phyloP scores from a whole-genome alignment of 768 basidiomycete species.

The Russula vinacea region DNA sequence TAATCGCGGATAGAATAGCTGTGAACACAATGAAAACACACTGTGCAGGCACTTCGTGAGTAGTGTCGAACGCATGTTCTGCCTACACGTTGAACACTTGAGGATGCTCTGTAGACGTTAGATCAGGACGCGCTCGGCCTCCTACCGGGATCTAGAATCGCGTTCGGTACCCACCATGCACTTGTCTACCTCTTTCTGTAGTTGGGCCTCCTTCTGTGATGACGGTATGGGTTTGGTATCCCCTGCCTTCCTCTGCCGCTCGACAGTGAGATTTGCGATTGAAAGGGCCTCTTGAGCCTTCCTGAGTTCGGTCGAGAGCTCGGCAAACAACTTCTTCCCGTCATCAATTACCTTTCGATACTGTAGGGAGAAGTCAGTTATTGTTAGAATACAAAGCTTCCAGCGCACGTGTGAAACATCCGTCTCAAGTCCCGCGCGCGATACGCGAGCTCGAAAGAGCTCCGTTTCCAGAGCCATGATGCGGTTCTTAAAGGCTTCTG shows the following conservation, averaged over 20 bases:
- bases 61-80: slow-evolving; percentile 71
- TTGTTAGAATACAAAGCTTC: neutral
- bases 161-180: slow-evolving; percentile 50
- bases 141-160: neutral
- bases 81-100: slow-evolving; percentile 84
- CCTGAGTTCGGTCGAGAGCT: slow-evolving; percentile 10
- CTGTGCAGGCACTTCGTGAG: slow-evolving; percentile 91
- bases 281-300: slow-evolving; percentile 8
- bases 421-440: slow-evolving; percentile 4
- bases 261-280: slow-evolving; percentile 15
- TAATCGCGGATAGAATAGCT: slow-evolving; percentile 1
- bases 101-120: slow-evolving; percentile 59
- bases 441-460: slow-evolving; percentile 14
- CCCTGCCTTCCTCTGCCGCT: slow-evolving; percentile 47
- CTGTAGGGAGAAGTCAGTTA: slow-evolving; percentile 4
- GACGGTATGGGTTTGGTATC: slow-evolving; percentile 33
- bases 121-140: neutral
- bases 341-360: slow-evolving; percentile 11
- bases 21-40: slow-evolving; percentile 42
- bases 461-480: neutral
- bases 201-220: slow-evolving; percentile 37
- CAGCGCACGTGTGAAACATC: slow-evolving; percentile 15
- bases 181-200: slow-evolving; percentile 51
- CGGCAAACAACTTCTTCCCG: slow-evolving; percentile 10
- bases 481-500: slow-evolving; percentile 12